Evolutionary conservation across 768 basidiomycete species (phyloP).

Genomic region (Lyophyllum semitale): DNA sequence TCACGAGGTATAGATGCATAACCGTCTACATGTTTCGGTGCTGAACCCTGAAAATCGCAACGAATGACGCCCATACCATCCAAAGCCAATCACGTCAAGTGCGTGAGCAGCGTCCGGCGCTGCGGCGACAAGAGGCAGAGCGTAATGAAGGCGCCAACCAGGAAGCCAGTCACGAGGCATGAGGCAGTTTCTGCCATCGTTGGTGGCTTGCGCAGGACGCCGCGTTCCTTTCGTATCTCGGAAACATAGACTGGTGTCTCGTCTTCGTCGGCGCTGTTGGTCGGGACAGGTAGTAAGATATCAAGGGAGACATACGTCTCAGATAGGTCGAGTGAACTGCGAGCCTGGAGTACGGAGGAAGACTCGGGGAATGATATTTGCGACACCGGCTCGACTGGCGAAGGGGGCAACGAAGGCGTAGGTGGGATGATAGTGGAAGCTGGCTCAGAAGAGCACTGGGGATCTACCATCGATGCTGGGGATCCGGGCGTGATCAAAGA

Average conservation of each 20-base stretch:
- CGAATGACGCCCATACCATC: not conserved
- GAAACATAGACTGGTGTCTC: conserved; percentile 14
- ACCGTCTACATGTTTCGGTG: not conserved
- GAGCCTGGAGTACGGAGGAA: not conserved
- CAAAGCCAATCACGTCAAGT: conserved; percentile 21
- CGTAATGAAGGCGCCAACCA: conserved; percentile 59
- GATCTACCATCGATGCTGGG: not conserved
- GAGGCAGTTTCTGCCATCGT: conserved; percentile 35
- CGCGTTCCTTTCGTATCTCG: conserved; percentile 8
- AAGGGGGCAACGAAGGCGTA: not conserved
- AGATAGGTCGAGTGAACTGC: not conserved
- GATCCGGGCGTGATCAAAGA: not conserved
- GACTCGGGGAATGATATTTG: not conserved
- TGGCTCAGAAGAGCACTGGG: not conserved
- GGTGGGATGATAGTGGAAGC: not conserved
- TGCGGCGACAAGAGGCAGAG: conserved; percentile 50
- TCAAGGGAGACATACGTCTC: not conserved
- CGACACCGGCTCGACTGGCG: not conserved
- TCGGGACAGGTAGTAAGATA: not conserved
- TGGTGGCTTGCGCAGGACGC: conserved; percentile 14
- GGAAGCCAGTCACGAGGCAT: conserved; percentile 52
- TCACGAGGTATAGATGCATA: not conserved
- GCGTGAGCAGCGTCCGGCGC: conserved; percentile 43
- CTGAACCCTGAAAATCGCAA: not conserved
- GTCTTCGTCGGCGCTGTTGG: not conserved